phyloP scores from a whole-genome alignment of 2,329 filamentous ascomycete genomes.

The Colletotrichum lentis region DNA sequence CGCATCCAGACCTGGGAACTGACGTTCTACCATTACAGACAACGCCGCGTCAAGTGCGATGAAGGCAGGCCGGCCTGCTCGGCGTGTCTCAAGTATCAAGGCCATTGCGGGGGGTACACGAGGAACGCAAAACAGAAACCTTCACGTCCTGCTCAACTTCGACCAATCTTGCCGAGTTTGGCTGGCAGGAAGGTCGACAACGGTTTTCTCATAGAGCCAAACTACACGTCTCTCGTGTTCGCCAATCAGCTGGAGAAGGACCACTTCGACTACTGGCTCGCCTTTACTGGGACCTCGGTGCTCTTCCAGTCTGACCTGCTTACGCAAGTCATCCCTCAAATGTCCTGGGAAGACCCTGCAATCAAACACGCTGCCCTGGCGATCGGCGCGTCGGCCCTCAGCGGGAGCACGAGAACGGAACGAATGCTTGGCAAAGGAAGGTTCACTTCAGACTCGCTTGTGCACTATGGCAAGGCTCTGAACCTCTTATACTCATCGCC shows the following conservation, averaged over 20 bases:
- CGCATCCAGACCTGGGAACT: not conserved
- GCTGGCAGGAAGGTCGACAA: not conserved
- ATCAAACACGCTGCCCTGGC: constrained; percentile 52
- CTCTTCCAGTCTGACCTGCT: constrained; percentile 18
- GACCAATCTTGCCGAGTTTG: not conserved
- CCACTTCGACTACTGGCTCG: constrained; percentile 29
- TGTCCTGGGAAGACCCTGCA: constrained; percentile 37
- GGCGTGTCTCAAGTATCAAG: constrained; percentile 24
- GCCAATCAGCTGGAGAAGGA: constrained; percentile 28
- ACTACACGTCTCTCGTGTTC: constrained; percentile 17
- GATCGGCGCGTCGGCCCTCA: constrained; percentile 45
- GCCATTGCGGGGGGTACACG: constrained; percentile 21
- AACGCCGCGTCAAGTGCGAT: constrained; percentile 25
- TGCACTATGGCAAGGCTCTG: constrained; percentile 52
- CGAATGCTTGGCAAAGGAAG: constrained; percentile 16
- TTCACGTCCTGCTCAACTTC: not conserved
- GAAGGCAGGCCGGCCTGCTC: constrained; percentile 24
- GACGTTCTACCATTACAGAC: not conserved
- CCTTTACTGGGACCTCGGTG: constrained; percentile 2
- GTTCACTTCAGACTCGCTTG: constrained; percentile 49
- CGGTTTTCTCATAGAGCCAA: constrained; percentile 7
- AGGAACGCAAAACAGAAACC: not conserved
- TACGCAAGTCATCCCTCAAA: constrained; percentile 34
- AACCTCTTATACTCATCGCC: constrained; percentile 46
- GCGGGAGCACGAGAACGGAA: constrained; percentile 12